Base-by-base conservation (phyloP, 257 asterid species). In the Rauvolfia tetraphylla region DNA sequence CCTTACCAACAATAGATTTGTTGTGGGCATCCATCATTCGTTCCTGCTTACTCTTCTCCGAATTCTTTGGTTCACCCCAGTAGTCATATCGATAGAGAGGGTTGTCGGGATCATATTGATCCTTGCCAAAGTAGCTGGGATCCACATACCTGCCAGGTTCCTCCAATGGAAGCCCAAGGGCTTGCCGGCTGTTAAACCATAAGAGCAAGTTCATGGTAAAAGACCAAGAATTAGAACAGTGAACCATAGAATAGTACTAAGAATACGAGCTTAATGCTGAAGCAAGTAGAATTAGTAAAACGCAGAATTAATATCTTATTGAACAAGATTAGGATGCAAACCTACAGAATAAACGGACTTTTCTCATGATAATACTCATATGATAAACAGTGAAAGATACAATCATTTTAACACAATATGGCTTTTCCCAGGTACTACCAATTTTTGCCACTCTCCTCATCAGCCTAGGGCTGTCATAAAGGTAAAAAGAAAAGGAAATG, bases 1-100 rank as follows among this genome's bases (percentile, higher is more conserved):
- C 98, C 66, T 91, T 95, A 22, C 98, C 98, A 36, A 95, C 90
- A 8, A 95, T 91, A 42, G 96, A 86, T 86, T 89, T 95, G 86
- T 95, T 95, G 89, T 95, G 97, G 41, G 93, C 93, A 68, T 94
- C 97, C 0, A 87, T 88, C 85, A 87, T 78, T 56, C 97, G 90
- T 29, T 88, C 96, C 81, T 92, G 97, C 88, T 88, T 92, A 82
- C 97, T 94, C 90, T 88, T 90, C 74, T 95, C 98, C 0, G 98
- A 95, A 83, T 95, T 95, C 91, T 95, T 95, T 44, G 98, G 98
- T 76, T 95, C 98, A 3, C 98, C 98, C 98, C 98, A 95, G 86
- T 95, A 95, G 83, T 95, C 98, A 27, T 89, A 92, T 27, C 97
- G 97, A 54, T 92, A 95, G 73, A 95, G 75, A 11, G 97, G 87